A percentile compares a stretch with the other conserved stretches of the same genome.
Conservation (phyloP, 1,284 basidiomycete genomes). For the Amylostereum areolatum region DNA sequence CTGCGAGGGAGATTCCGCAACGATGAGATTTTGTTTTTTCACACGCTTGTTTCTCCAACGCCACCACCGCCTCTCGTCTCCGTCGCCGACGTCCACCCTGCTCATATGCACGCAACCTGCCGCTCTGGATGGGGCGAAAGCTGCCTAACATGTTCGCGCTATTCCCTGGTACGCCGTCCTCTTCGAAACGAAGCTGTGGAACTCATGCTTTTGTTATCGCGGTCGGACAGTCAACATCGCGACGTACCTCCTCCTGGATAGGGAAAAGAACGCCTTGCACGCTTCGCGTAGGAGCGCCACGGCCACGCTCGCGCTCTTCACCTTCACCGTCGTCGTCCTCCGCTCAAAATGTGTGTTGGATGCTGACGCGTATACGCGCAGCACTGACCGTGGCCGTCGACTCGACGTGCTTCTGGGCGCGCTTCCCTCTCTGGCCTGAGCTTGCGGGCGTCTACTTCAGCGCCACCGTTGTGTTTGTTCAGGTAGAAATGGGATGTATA, state of each 20-base stretch:
- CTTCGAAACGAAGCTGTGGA: no score
- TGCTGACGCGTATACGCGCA: conserved; percentile 23
- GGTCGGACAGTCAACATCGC: conserved; percentile 67
- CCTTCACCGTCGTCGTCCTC: conserved; percentile 68
- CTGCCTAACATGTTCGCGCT: conserved; percentile 93
- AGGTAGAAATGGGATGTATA: no score
- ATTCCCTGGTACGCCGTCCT: conserved; percentile 55
- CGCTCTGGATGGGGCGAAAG: conserved; percentile 91
- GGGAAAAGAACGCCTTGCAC: conserved; percentile 33
- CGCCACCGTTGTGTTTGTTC: no score
- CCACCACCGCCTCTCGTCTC: no score
- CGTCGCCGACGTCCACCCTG: no score
- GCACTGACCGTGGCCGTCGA: conserved; percentile 68
- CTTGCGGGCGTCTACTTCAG: conserved; percentile 81
- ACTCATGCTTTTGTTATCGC: no score
- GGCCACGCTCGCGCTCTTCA: conserved; percentile 46
- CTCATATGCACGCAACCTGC: conserved; percentile 78
- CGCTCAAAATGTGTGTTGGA: conserved; percentile 36
- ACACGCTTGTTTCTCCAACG: no score
- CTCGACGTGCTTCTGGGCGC: conserved; percentile 84
- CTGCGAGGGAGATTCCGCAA: no score
- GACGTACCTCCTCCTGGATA: conserved; percentile 46
- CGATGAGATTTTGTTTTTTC: no score
- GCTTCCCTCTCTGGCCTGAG: conserved; percentile 82
- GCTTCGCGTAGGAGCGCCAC: conserved; percentile 31